Percentiles rank a stretch among this genome's conserved stretches.
Conservation (phyloP, 352 stramenopile species). For the Paralagenidium karlingii region DNA sequence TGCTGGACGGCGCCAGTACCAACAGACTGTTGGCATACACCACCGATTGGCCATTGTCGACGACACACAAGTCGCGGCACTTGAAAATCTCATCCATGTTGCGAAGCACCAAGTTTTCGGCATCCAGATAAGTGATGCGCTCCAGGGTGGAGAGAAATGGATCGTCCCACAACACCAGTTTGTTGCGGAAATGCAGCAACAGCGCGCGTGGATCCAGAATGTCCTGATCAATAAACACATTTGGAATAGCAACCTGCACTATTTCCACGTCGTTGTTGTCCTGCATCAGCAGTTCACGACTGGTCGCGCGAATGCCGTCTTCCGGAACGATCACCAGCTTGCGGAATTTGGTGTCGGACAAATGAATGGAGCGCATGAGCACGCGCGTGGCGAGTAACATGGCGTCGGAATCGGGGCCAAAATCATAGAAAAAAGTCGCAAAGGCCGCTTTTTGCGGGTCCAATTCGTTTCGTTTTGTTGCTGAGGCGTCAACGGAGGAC, state of each 20-base stretch:
- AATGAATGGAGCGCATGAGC: slow-evolving; percentile 26
- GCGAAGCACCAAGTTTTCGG: slow-evolving; percentile 63
- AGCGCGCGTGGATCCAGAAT: slow-evolving; percentile 53
- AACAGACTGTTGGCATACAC: slow-evolving; percentile 74
- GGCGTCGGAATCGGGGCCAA: slow-evolving; percentile 37
- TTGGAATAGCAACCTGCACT: slow-evolving; percentile 41
- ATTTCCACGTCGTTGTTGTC: slow-evolving; percentile 61
- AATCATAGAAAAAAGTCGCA: slow-evolving; percentile 60
- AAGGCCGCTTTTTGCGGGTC: slow-evolving; percentile 24
- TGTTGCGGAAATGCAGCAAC: slow-evolving; percentile 75
- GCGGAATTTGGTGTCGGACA: slow-evolving; percentile 50
- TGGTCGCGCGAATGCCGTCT: slow-evolving; percentile 31
- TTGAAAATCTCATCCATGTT: slow-evolving; percentile 79
- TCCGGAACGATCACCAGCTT: slow-evolving; percentile 56
- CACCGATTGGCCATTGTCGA: slow-evolving; percentile 70
- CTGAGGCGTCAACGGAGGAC: no score
- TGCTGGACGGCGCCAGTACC: slow-evolving; percentile 59
- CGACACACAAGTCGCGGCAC: slow-evolving; percentile 62
- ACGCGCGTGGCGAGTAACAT: slow-evolving; percentile 50
- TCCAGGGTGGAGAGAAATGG: slow-evolving; percentile 41
- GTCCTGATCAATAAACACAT: slow-evolving; percentile 46
- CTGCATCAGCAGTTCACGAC: slow-evolving; percentile 18
- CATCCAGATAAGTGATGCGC: slow-evolving; percentile 65
- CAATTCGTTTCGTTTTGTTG: no score
- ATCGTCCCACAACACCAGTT: slow-evolving; percentile 71